Conservation (phyloP, 345 rosid species). For the Luvunga scandens region DNA sequence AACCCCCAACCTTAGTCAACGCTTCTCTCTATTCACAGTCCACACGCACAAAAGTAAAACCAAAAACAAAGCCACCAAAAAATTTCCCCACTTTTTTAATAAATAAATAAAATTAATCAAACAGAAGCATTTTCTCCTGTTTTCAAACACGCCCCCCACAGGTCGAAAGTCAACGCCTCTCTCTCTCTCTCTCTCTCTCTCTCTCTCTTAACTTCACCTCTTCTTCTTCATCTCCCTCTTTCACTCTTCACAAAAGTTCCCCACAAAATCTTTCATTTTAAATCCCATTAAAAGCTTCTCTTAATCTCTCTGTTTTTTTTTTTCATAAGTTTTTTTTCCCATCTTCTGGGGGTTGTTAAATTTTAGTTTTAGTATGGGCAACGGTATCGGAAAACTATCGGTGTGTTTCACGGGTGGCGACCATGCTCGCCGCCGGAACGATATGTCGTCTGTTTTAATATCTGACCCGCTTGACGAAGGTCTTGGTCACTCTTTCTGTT, state of each 20-base stretch:
- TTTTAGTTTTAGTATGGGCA: conserved; percentile 56
- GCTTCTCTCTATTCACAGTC: conserved; percentile 11
- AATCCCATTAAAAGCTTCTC: not conserved
- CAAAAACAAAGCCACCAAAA: not conserved
- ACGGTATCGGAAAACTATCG: conserved; percentile 67
- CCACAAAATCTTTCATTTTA: too few species aligned
- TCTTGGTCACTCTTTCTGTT: conserved; percentile 92
- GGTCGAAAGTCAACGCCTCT: conserved; percentile 67
- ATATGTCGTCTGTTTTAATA: conserved; percentile 30
- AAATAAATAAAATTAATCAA: conserved; percentile 17
- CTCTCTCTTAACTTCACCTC: not conserved
- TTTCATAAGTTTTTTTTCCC: not conserved
- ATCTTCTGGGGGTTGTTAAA: not conserved
- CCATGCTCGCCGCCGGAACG: conserved; percentile 45
- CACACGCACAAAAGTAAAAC: not conserved
- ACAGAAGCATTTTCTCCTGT: conserved; percentile 4
- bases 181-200: conserved; percentile 23
- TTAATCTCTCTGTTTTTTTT: not conserved
- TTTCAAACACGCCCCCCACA: conserved; percentile 26
- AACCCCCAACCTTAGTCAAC: conserved; percentile 36
- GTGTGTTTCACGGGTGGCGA: conserved; percentile 68
- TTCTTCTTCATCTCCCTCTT: conserved; percentile 5
- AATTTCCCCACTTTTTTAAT: not conserved
- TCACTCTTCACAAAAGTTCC: conserved; percentile 3
- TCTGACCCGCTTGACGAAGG: conserved; percentile 81